Evolutionary conservation across 108 stramenopile species (phyloP).

Genomic region (Skeletonema potamos): DNA sequence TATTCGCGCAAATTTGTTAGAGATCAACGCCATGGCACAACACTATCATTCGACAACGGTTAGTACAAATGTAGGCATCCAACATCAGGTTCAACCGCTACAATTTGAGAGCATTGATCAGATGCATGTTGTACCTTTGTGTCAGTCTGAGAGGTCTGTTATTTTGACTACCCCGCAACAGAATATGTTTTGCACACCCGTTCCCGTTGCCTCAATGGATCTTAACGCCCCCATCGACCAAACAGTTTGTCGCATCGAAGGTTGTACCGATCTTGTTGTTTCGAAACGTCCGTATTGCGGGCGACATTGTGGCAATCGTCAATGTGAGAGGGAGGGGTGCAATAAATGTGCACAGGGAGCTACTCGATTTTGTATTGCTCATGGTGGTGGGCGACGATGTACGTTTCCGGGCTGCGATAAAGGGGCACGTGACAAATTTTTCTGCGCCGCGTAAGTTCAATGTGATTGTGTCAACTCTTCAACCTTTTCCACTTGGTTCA

Average conservation of each 20-base stretch:
- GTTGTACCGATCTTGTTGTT: slow-evolving; percentile 64
- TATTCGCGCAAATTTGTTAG: slow-evolving; percentile 33
- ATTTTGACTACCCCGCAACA: slow-evolving; percentile 17
- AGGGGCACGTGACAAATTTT: slow-evolving; percentile 90
- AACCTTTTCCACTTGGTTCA: neutral
- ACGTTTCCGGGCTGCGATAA: slow-evolving; percentile 91
- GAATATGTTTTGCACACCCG: slow-evolving; percentile 32
- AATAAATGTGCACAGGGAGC: slow-evolving; percentile 88
- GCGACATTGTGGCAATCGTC: slow-evolving; percentile 81
- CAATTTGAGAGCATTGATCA: neutral
- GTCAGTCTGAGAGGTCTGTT: slow-evolving; percentile 12
- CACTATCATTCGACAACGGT: neutral
- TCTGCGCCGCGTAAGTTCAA: slow-evolving; percentile 71
- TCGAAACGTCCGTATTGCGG: slow-evolving; percentile 77
- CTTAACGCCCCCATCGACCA: neutral
- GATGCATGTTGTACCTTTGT: slow-evolving; percentile 15
- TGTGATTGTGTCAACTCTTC: neutral
- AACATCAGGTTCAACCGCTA: neutral
- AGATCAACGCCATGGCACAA: slow-evolving; percentile 49
- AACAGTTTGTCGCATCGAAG: slow-evolving; percentile 73
- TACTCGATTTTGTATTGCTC: slow-evolving; percentile 96
- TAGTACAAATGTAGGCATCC: neutral
- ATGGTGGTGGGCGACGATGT: slow-evolving; percentile 96
- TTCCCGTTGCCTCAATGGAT: slow-evolving; percentile 14
- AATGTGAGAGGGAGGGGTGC: slow-evolving; percentile 92